These are phyloP conservation scores for Aspergillus chevalieri DNA, from an alignment of 2,329 filamentous ascomycete genomes.

Conservation along the genomic window DNA sequence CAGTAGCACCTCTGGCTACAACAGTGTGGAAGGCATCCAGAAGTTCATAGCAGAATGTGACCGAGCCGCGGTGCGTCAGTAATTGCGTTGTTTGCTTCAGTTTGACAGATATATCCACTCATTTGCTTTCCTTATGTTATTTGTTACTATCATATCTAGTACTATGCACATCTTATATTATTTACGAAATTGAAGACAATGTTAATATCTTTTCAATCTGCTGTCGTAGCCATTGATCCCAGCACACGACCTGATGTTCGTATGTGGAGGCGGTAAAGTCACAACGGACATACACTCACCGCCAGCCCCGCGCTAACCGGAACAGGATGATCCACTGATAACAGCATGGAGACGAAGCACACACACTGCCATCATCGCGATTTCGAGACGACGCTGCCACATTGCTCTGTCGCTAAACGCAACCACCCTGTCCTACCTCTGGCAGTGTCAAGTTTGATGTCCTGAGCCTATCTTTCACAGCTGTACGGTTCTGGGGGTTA, in stretches of 20 bases:
- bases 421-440: not conserved
- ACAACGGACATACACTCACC: constrained; percentile 9
- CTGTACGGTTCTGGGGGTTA: constrained; percentile 19
- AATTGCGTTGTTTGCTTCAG: constrained; percentile 1
- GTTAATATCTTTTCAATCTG: not conserved
- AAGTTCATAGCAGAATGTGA: constrained; percentile 61
- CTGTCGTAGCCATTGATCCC: no score
- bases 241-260: no score
- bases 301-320: constrained; percentile 24
- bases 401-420: not conserved
- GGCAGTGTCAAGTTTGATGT: constrained; percentile 7
- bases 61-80: constrained; percentile 29
- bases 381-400: not conserved
- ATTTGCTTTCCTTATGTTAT: constrained; percentile 10
- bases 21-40: constrained; percentile 60
- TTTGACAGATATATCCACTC: constrained; percentile 9
- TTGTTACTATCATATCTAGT: not conserved
- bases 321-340: constrained; percentile 18
- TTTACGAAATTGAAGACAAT: not conserved
- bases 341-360: constrained; percentile 17
- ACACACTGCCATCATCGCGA: constrained; percentile 12
- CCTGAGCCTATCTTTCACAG: constrained; percentile 10
- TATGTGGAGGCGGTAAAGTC: constrained; percentile 14
- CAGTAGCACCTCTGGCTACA: constrained; percentile 47
- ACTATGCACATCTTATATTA: not conserved